Evolutionary conservation across 257 asterid genomes (phyloP), one percentile per base, ranked within the genome.

Genomic region (Solanum lignicaule): DNA sequence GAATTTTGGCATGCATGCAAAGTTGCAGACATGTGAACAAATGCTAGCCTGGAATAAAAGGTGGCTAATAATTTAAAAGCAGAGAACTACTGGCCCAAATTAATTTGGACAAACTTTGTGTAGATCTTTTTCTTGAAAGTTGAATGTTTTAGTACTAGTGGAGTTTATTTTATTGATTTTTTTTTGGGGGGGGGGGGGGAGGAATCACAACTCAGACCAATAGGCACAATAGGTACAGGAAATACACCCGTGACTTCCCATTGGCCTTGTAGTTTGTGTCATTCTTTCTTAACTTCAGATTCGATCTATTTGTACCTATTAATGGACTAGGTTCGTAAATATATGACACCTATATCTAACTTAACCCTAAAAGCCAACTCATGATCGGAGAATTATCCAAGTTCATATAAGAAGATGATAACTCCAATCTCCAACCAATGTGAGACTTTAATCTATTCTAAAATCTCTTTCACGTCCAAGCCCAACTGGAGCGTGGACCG

Each of bases 221-320:
- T 72, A 71, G 14, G 6, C 23, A 81, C 83, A 87, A 86, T 72
- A 72, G 15, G 6, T 27, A 81, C 82, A 78, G 72, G 69, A 87
- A 73, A 82, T 21, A 86, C 12, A 38, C 91, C 92, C 91, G 91
- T 89, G 91, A 89, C 87, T 83, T 46, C 20, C 68, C 87, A 65
- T 86, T 55, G 75, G 88, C 60, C 83, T 78, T 29, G 90, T 71
- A 88, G 39, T 83, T 41, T 52, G 88, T 87, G 92, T 55, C 85
- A 79, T 78, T 79, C 87, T 78, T 88, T 83, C 81, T 35, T 29
- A 5, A 85, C n/a, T 86, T 23, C 25, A 14, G 16, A 86, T 69
- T 86, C n/a, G 18, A 69, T 41, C 60, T 48, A 48, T 21, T 15
- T 46, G 55, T 46, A 13, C 55, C 55, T 46, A 46, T 46, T 46